Percentiles rank a stretch among this genome's conserved stretches.
phyloP scores from a whole-genome alignment of 129 eudicot species.

The Arctium minus region DNA sequence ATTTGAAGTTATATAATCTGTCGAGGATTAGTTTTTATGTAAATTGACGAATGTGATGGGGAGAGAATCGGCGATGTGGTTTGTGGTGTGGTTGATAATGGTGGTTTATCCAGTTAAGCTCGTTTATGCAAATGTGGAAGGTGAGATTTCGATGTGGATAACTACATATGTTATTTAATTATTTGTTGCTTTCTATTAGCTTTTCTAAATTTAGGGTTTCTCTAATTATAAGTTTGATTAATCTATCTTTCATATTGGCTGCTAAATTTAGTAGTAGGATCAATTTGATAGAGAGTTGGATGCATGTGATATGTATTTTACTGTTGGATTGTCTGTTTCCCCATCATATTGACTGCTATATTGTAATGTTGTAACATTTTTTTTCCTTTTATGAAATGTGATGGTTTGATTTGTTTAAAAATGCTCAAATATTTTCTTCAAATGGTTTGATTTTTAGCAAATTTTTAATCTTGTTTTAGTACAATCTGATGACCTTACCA shows the following conservation, averaged over 20 bases:
- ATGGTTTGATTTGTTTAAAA: not conserved
- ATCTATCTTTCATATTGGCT: not conserved
- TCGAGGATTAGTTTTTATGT: not conserved
- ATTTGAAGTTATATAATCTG: not conserved
- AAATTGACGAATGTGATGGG: conserved; percentile 21
- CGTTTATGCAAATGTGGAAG: conserved; percentile 66
- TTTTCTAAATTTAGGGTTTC: not conserved
- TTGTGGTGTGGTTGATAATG: conserved; percentile 37
- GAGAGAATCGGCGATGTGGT: conserved; percentile 20
- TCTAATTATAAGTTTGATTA: not conserved
- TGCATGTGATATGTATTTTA: not conserved
- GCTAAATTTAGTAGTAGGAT: not conserved
- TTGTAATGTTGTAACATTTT: not conserved
- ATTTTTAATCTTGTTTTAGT: not conserved
- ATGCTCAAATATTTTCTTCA: not conserved
- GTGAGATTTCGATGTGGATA: conserved; percentile 22
- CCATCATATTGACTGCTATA: not conserved
- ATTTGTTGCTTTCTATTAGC: not conserved
- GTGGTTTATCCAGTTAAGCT: conserved; percentile 37
- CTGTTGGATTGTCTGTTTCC: conserved; percentile 14
- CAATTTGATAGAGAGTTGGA: not conserved
- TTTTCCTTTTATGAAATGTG: not conserved
- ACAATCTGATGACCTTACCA: not conserved
- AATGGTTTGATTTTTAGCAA: conserved; percentile 3
- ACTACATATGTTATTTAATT: not conserved